These are phyloP conservation scores for Passalora sequoiae DNA, from an alignment of 2,329 filamentous ascomycete genomes.

Conservation along the genomic window DNA sequence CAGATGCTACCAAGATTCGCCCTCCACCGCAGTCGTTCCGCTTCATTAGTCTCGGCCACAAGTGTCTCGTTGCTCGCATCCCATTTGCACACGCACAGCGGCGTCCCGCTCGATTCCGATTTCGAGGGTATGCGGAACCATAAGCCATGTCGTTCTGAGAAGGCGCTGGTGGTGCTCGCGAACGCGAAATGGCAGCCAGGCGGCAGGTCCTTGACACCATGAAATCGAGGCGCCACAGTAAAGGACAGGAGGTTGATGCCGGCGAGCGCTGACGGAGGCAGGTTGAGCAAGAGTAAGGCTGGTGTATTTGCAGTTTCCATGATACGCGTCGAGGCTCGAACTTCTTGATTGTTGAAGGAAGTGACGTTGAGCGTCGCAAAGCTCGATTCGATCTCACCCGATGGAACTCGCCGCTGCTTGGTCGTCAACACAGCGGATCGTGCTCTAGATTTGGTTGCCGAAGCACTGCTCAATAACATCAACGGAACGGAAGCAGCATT, in stretches of 20 bases:
- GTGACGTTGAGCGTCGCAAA: no score
- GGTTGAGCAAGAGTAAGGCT: slow-evolving; percentile 40
- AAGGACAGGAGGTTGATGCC: slow-evolving; percentile 57
- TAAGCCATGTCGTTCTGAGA: slow-evolving; percentile 57
- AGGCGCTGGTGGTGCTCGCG: slow-evolving; percentile 52
- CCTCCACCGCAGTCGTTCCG: slow-evolving; percentile 46
- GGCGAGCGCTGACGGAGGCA: slow-evolving; percentile 45
- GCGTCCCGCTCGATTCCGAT: slow-evolving; percentile 11
- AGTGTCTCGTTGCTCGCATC: slow-evolving; percentile 44
- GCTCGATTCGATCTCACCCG: no score
- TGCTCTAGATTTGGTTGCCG: no score
- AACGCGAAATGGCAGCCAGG: slow-evolving; percentile 59
- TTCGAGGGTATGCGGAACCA: slow-evolving; percentile 51
- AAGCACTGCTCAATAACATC: no score
- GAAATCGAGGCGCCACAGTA: slow-evolving; percentile 57
- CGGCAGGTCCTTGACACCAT: slow-evolving; percentile 56
- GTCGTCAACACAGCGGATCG: no score
- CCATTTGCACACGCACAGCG: slow-evolving; percentile 56
- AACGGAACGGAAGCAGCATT: no score
- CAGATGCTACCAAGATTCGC: slow-evolving; percentile 54
- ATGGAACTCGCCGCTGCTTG: no score
- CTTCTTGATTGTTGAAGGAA: no score
- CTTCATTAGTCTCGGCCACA: slow-evolving; percentile 37
- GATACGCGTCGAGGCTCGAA: no score
- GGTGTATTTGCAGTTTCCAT: slow-evolving; percentile 28